Conservation (phyloP, 495 filamentous ascomycete genomes). For the Lepidopterella palustris region DNA sequence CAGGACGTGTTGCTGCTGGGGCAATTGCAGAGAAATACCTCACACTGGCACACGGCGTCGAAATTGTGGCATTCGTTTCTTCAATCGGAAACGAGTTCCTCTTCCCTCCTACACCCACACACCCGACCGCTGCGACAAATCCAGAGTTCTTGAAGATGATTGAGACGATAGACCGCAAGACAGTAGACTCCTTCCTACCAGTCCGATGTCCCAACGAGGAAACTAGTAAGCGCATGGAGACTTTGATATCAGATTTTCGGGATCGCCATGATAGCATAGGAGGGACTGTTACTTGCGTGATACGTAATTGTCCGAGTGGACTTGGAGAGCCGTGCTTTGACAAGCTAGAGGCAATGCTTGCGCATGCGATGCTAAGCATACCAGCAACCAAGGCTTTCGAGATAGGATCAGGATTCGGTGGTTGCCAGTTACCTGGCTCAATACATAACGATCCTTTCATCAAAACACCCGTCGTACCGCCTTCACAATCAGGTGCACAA, state of each 20-base stretch:
- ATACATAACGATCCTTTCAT: slow-evolving; percentile 92
- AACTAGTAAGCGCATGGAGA: slow-evolving; percentile 64
- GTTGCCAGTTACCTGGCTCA: slow-evolving; percentile 81
- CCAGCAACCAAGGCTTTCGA: slow-evolving; percentile 97
- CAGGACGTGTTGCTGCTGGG: slow-evolving; percentile 84
- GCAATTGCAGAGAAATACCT: slow-evolving; percentile 95
- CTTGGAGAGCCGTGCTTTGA: slow-evolving; percentile 94
- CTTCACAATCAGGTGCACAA: slow-evolving; percentile 5
- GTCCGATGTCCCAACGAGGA: slow-evolving; percentile 75
- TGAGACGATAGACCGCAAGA: slow-evolving; percentile 63
- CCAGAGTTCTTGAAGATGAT: slow-evolving; percentile 75
- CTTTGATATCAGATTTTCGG: slow-evolving; percentile 70
- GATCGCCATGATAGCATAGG: slow-evolving; percentile 88
- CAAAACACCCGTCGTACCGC: slow-evolving; percentile 39
- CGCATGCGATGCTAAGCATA: slow-evolving; percentile 94
- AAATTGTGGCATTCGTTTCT: slow-evolving; percentile 86
- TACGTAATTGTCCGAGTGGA: slow-evolving; percentile 80
- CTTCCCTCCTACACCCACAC: slow-evolving; percentile 69
- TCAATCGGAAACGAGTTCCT: slow-evolving; percentile 79
- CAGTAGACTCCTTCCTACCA: slow-evolving; percentile 76
- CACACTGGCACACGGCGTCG: slow-evolving; percentile 66
- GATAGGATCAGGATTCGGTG: slow-evolving; percentile 88
- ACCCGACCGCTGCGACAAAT: slow-evolving; percentile 70
- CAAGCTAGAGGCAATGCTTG: slow-evolving; percentile 90
- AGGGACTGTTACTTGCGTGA: slow-evolving; percentile 92